A percentile compares a stretch with the other conserved stretches of the same genome.
These are phyloP conservation scores for Leccinum fuscescens DNA, from an alignment of 1,284 basidiomycete species.

Conservation along the genomic window DNA sequence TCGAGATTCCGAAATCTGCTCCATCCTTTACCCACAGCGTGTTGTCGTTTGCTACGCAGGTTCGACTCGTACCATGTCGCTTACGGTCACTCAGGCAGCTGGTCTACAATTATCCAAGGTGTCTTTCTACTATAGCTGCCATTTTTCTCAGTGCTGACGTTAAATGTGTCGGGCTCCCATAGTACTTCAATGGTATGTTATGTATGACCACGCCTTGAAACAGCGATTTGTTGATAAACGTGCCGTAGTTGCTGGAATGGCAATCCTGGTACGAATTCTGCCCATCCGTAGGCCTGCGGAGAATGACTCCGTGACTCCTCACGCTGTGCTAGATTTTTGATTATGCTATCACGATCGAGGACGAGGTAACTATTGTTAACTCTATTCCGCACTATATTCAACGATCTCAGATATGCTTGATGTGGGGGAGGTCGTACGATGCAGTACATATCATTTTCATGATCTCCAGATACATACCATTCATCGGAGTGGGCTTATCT, in stretches of 20 bases:
- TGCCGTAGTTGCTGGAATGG: neutral
- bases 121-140: neutral
- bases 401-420: neutral
- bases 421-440: neutral
- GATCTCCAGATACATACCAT: neutral
- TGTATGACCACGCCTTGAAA: neutral
- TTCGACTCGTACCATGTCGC: neutral
- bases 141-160: neutral
- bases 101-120: slow-evolving; percentile 1
- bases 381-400: neutral
- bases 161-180: neutral
- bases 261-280: neutral
- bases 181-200: neutral
- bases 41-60: neutral
- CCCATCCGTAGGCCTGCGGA: neutral
- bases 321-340: neutral
- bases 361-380: neutral
- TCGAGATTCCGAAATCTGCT: neutral
- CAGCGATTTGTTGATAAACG: neutral
- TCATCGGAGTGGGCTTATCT: neutral
- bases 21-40: neutral
- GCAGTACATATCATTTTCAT: neutral
- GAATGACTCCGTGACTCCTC: neutral
- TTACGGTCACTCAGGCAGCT: neutral
- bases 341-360: neutral